Evolutionary conservation across 2,329 filamentous ascomycete species (phyloP), one percentile per base, ranked within the genome.

Genomic region (Emergomyces orientalis): DNA sequence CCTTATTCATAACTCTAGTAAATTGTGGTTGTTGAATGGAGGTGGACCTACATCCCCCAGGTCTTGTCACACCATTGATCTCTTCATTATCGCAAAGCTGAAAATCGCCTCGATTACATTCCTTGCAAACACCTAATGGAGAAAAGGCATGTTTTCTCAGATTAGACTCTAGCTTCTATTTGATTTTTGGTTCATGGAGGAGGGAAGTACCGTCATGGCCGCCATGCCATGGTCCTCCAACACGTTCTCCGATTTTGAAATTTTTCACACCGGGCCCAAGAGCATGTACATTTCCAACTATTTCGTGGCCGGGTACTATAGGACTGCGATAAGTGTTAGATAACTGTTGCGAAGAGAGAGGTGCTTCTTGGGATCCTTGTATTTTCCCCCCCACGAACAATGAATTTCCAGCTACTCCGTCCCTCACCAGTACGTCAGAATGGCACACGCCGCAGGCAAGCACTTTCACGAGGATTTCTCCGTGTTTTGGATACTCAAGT

Each of bases 381-480:
- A 54, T 11, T 17, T 30, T 30, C 19, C 7, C 25, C 25, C 3
- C 17, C 17, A 67, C 68, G 57, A 68, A 74, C 73, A 83, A 86
- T 30, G 79, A 68, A 54, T 83, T 79, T 13, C 83, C 83, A 52
- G 87, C 76, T 5, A 74, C 69, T 22, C 84, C 84, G 3, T 70
- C 59, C 59, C 79, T 76, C 1, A 82, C 73, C 61, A 72, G 74
- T 25, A 75, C 65, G 68, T 91, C 88, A 0, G 81, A 83, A 72
- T 86, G 86, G 73, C 88, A 91, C 58, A 92, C 82, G 52, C 88
- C 88, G 67, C 86, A 89, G 6, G 88, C 88, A 9, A 86, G 77
- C 2, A 90, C 82, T 72, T 90, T 90, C 73, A 90, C 80, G 32
- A 91, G 81, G 2, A 91, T 76, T 69, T 90, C 79, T 22, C 82